Base-by-base conservation (phyloP, 352 stramenopile genomes). In the Phytopythium delawarense region DNA sequence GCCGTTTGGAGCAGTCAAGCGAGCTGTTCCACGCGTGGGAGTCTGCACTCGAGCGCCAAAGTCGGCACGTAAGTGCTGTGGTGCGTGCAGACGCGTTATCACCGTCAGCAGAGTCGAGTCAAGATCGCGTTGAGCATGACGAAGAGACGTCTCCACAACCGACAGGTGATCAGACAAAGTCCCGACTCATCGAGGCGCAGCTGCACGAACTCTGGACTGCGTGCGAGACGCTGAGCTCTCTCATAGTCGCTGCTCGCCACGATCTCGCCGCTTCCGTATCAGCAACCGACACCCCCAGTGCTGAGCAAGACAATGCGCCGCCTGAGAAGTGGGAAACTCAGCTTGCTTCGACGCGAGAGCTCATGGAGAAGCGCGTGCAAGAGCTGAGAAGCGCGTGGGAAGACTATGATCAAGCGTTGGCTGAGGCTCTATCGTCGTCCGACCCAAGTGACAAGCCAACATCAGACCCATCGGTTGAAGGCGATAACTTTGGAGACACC, bases 171-270 rank as follows among this genome's bases (percentile, higher is more conserved):
- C 52, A 39, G 2, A 13, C 2, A 2, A 23, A n/a, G 7, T 16
- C 13, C 55, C 37, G 23, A 39, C 25, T 13, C 11, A 49, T 73
- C 20, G 61, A 71, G 20, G 37, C 25, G 20, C 57, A 67, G 9
- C 61, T 89, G 0, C 74, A 78, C 15, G 70, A 78, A 25, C 63
- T 86, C 7, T 74, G 72, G 39, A 71, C 69, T 15, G 68, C 65
- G 15, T 79, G 78, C 25, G 79, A 89, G 60, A 91, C 81, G 8
- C 63, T 91, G 4, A 71, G 61, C 52, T 69, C 72, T n/a, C 49
- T 91, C 42, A 60, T 75, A 16, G 65, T 76, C 25, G 70, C 68
- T 15, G 69, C 71, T 35, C 77, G 88, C 28, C 63, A 87, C 7
- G 79, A 84, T 18, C 61, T 80, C 28, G 16, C 63, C 0, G 46